Evolutionary conservation across 805 yeast species (phyloP).

Genomic region (Metschnikowia santaceciliae): DNA sequence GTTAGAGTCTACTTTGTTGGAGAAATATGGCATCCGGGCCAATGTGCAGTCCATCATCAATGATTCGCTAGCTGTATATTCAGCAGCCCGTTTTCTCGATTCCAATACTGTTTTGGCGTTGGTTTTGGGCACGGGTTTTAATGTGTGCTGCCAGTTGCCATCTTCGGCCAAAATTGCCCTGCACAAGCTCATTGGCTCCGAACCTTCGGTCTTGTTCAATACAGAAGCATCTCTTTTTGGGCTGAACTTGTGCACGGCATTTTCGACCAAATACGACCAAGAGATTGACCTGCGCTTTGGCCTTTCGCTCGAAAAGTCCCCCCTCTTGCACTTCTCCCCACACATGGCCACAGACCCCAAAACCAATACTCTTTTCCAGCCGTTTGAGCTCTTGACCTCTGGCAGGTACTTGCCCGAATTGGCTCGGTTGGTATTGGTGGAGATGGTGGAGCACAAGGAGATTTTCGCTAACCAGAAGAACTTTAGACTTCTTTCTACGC

Average conservation of each 20-base stretch:
- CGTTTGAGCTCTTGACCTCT: conserved; percentile 50
- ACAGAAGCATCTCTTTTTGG: conserved; percentile 59
- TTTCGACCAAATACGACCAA: conserved; percentile 39
- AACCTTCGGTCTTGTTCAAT: conserved; percentile 34
- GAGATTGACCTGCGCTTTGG: conserved; percentile 32
- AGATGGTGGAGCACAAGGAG: conserved; percentile 26
- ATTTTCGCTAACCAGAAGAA: conserved; percentile 22
- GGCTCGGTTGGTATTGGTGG: conserved; percentile 40
- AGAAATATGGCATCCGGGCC: conserved; percentile 23
- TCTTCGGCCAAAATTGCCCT: conserved; percentile 16
- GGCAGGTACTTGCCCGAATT: conserved; percentile 58
- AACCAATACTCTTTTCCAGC: conserved; percentile 43
- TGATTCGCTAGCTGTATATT: conserved; percentile 63
- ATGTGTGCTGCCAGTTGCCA: conserved; percentile 44
- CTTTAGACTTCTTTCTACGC: conserved; percentile 14
- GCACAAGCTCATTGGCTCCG: conserved; percentile 9
- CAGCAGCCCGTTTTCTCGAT: conserved; percentile 46
- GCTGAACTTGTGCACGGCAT: conserved; percentile 24
- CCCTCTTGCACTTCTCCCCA: conserved; percentile 18
- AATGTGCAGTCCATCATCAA: conserved; percentile 49
- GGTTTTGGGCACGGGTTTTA: conserved; percentile 69
- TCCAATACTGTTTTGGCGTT: conserved; percentile 43
- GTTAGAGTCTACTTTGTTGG: conserved; percentile 31
- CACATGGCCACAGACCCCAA: conserved; percentile 28
- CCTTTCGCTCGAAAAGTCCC: background rate